phyloP scores from a whole-genome alignment of 768 basidiomycete species.

The Ramaria sp. region DNA sequence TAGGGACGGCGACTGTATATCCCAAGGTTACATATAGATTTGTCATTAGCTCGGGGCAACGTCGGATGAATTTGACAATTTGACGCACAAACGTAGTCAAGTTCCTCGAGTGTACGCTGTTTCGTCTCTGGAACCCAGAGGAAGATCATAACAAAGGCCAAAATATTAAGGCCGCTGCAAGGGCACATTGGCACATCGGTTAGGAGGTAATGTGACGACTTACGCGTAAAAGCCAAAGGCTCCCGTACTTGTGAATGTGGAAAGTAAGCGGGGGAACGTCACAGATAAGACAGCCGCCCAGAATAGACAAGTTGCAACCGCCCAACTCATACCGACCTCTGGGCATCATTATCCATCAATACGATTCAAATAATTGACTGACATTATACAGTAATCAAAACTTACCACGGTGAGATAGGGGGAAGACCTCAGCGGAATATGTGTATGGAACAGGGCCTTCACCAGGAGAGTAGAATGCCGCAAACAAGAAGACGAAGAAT shows the following conservation, averaged over 20 bases:
- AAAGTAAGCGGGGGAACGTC: slow-evolving; percentile 48
- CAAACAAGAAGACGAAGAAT: slow-evolving; percentile 25
- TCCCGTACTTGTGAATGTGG: slow-evolving; percentile 28
- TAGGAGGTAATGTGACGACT: background rate
- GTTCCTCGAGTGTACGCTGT: slow-evolving; percentile 16
- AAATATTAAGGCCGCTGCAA: slow-evolving; percentile 29
- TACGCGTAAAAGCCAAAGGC: slow-evolving; percentile 16
- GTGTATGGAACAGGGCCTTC: slow-evolving; percentile 28
- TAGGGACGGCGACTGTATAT: slow-evolving; percentile 31
- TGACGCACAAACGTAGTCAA: slow-evolving; percentile 13
- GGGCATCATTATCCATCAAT: slow-evolving; percentile 14
- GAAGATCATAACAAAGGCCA: slow-evolving; percentile 45
- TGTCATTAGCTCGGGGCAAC: background rate
- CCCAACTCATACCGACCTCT: slow-evolving; percentile 35
- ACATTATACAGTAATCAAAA: slow-evolving; percentile 18
- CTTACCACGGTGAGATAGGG: slow-evolving; percentile 20
- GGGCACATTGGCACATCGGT: slow-evolving; percentile 15
- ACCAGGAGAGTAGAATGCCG: slow-evolving; percentile 24
- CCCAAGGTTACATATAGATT: background rate
- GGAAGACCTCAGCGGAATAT: slow-evolving; percentile 23
- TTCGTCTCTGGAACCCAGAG: slow-evolving; percentile 39
- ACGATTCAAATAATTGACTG: slow-evolving; percentile 11
- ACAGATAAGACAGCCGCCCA: slow-evolving; percentile 45
- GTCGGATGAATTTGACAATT: background rate
- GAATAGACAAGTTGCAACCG: slow-evolving; percentile 39